phyloP scores from a whole-genome alignment of 345 rosid species.

The Anastatica hierochuntica region DNA sequence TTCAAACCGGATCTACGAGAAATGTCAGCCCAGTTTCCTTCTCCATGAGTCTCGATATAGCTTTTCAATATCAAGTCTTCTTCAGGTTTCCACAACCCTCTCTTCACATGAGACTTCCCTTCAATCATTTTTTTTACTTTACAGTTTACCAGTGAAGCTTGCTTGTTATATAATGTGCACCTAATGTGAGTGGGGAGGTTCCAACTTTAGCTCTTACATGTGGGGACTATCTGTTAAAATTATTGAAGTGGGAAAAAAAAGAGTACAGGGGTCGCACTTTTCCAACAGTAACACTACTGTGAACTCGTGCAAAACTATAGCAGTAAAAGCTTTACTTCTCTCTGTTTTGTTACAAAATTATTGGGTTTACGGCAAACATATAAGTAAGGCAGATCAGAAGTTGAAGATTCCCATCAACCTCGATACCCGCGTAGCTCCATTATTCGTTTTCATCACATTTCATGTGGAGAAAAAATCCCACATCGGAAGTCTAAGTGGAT shows the following conservation, averaged over 20 bases:
- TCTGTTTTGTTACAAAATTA: slow-evolving; percentile 17
- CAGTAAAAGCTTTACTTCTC: slow-evolving; percentile 17
- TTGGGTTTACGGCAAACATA: slow-evolving; percentile 18
- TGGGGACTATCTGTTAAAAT: slow-evolving; percentile 20
- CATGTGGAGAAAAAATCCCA: too few relatives aligned
- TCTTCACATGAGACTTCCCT: slow-evolving; percentile 35
- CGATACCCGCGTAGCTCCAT: slow-evolving; percentile 15
- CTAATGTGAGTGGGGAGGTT: slow-evolving; percentile 8
- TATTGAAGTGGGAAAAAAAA: slow-evolving; percentile 23
- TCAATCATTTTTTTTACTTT: slow-evolving; percentile 28
- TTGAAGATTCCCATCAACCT: slow-evolving; percentile 29
- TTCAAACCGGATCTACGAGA: slow-evolving; percentile 50
- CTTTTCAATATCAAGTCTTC: slow-evolving; percentile 63
- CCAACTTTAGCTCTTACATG: slow-evolving; percentile 25
- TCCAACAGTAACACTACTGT: slow-evolving; percentile 20
- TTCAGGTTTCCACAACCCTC: slow-evolving; percentile 84
- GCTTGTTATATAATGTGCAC: not conserved
- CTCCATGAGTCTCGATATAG: slow-evolving; percentile 67
- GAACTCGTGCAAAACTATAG: slow-evolving; percentile 23
- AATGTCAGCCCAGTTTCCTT: slow-evolving; percentile 75
- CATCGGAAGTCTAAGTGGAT: too few relatives aligned
- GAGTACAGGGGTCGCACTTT: slow-evolving; percentile 5
- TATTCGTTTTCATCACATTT: slow-evolving; percentile 1
- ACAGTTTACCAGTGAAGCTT: not conserved
- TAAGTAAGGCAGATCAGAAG: slow-evolving; percentile 13